Percentiles rank a stretch among this genome's conserved stretches.
These are phyloP conservation scores for Eimeria necatrix DNA, from an alignment of 169 alveolate genomes.

Conservation along the genomic window DNA sequence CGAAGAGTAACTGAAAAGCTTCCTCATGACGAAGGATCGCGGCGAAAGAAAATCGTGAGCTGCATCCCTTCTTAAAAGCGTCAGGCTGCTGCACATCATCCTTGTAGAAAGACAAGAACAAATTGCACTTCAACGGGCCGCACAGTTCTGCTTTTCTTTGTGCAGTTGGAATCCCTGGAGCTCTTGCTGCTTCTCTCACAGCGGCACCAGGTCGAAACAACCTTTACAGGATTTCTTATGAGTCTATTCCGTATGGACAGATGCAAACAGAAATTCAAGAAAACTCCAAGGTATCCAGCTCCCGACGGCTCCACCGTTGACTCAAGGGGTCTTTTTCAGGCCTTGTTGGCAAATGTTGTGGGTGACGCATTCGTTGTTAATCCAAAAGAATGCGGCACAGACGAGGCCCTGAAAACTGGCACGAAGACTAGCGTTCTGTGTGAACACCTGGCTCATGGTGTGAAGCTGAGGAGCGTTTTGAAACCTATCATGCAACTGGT, in stretches of 20 bases:
- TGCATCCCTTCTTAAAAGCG: not conserved
- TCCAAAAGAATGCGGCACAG: not conserved
- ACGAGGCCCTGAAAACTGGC: conserved; percentile 21
- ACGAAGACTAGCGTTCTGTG: conserved; percentile 49
- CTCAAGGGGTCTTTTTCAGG: conserved; percentile 70
- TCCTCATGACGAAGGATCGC: not conserved
- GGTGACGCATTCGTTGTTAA: conserved; percentile 7
- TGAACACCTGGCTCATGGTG: not conserved
- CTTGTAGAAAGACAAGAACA: not conserved
- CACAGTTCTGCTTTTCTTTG: not conserved
- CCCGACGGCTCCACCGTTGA: not conserved
- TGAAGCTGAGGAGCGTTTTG: conserved; percentile 39
- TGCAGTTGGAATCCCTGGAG: not conserved
- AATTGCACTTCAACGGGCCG: not conserved
- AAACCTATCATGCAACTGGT: conserved; percentile 15
- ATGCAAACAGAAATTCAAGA: not conserved
- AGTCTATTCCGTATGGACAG: conserved; percentile 44
- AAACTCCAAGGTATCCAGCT: not conserved
- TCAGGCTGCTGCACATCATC: no score
- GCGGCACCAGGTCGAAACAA: conserved; percentile 21
- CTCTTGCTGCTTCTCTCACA: conserved; percentile 17
- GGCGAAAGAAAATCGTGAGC: conserved; percentile 33
- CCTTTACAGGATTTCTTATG: conserved; percentile 24
- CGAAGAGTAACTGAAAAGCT: no score
- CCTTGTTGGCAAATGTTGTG: conserved; percentile 41